phyloP scores from a whole-genome alignment of 345 rosid species.

The Gossypium thurberi region DNA sequence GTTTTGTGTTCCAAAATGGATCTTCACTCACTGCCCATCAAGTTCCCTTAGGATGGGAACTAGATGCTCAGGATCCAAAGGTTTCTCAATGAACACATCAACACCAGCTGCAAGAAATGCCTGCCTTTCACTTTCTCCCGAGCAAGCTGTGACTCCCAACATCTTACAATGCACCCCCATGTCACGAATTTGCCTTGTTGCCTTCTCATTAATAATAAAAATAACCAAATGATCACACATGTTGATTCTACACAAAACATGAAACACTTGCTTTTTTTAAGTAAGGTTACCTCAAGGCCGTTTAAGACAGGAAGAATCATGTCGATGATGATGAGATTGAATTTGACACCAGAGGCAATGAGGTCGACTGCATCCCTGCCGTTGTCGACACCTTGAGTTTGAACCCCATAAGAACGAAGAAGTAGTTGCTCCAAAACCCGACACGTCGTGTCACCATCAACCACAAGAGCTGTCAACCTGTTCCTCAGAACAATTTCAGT shows the following conservation, averaged over 20 bases:
- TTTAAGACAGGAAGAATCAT: slow-evolving; percentile 3
- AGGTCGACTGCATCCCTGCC: not conserved
- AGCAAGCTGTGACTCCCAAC: not conserved
- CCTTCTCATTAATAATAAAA: not conserved
- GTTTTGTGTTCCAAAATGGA: not conserved
- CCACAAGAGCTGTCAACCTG: slow-evolving; percentile 18
- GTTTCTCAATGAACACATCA: slow-evolving; percentile 12
- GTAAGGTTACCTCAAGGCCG: slow-evolving; percentile 11
- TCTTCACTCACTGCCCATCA: not conserved
- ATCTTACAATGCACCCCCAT: slow-evolving; percentile 14
- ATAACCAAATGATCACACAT: not conserved
- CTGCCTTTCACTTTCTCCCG: not conserved
- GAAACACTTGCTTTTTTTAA: not conserved
- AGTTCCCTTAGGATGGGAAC: slow-evolving; percentile 12
- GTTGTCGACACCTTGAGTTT: not conserved
- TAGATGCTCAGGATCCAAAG: not conserved
- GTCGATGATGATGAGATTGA: slow-evolving; percentile 13
- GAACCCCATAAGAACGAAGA: not conserved
- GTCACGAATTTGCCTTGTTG: slow-evolving; percentile 7
- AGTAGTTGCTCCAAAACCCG: not conserved
- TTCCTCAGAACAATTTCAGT: not conserved
- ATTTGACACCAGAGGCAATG: slow-evolving; percentile 1
- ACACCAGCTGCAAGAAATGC: slow-evolving; percentile 17
- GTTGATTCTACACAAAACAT: not conserved
- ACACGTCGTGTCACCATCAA: not conserved